Base-by-base conservation (phyloP, 1,284 basidiomycete species). In the Sporisorium reilianum region DNA sequence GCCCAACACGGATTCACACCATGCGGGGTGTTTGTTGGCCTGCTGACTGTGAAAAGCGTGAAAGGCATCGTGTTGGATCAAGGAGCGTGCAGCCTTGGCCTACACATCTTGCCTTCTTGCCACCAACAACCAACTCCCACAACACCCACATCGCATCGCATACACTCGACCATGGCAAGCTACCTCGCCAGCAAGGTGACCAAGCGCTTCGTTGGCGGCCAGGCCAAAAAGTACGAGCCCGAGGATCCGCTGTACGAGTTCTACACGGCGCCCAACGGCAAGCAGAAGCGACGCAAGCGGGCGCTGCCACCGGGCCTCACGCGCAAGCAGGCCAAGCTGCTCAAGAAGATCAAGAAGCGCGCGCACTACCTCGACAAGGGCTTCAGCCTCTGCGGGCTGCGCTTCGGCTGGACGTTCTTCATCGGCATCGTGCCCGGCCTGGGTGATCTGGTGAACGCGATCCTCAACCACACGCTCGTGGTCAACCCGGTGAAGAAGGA, bases 321-420 rank as follows among this genome's bases (percentile, higher is more conserved):
- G 0, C 85, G 88, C 32, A 88, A 91, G 32, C 94, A 97, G 69
- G 89, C 89, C n/a, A 90, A 90, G 74, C 90, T 94, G 54, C 87
- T 83, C 25, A 60, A 67, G 12, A 84, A 84, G 64, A 77, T 84
- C 57, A 68, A 75, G 82, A 87, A 88, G 55, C 88, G 95, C 9
- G 95, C 95, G 0, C 94, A 95, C 83, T 90, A 91, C 82, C 91
- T 98, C 59, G 95, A 98, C 87, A 95, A 94, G 85, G 92, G 93
- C 8, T 93, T 97, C 87, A 87, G 85, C 50, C 58, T 97, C 11
- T 93, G 91, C 77, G 94, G 95, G 3, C 85, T 97, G 66, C 89
- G 90, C 10, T 94, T 97, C 70, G 95, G 95, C 5, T 96, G 91
- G 91, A 87, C 87, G 11, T 78, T 78, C 55, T 49, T 81, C 53